A percentile compares a stretch with the other conserved stretches of the same genome.
Evolutionary conservation across 306 rosid genomes (phyloP).

Genomic region (Hippophae tibetana): DNA sequence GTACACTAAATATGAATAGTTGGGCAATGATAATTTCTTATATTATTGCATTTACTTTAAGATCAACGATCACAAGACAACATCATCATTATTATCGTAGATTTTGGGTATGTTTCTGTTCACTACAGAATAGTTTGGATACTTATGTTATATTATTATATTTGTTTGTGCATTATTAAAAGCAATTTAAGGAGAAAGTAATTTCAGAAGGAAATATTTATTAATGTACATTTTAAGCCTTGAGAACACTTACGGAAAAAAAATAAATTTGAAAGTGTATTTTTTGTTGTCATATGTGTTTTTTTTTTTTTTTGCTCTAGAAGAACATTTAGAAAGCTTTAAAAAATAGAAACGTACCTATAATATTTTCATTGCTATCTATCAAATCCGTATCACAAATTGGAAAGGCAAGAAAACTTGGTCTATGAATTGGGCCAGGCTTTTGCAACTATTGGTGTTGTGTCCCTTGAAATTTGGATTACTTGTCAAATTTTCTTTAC

Average conservation of each 20-base stretch:
- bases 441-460: slow-evolving; percentile 53
- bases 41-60: slow-evolving; percentile 24
- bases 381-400: slow-evolving; percentile 20
- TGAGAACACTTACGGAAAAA: too few relatives aligned
- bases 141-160: too few relatives aligned
- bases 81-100: slow-evolving; percentile 72
- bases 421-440: slow-evolving; percentile 51
- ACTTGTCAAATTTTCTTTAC: slow-evolving; percentile 40
- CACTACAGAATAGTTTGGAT: slow-evolving; percentile 3
- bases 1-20: not conserved
- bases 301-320: too few relatives aligned
- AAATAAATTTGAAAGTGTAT: too few relatives aligned
- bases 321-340: too few relatives aligned
- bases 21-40: slow-evolving; percentile 4
- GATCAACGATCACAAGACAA: slow-evolving; percentile 68
- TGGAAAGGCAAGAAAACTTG: slow-evolving; percentile 45
- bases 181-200: too few relatives aligned
- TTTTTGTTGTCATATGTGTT: too few relatives aligned
- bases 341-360: too few relatives aligned
- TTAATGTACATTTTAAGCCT: too few relatives aligned
- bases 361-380: not conserved
- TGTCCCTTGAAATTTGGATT: slow-evolving; percentile 67
- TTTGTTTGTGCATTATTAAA: too few relatives aligned
- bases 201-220: too few relatives aligned
- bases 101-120: slow-evolving; percentile 52